Percentiles rank a stretch among this genome's conserved stretches.
Evolutionary conservation across 2,329 filamentous ascomycete species (phyloP).

Genomic region (Botryotinia convoluta): DNA sequence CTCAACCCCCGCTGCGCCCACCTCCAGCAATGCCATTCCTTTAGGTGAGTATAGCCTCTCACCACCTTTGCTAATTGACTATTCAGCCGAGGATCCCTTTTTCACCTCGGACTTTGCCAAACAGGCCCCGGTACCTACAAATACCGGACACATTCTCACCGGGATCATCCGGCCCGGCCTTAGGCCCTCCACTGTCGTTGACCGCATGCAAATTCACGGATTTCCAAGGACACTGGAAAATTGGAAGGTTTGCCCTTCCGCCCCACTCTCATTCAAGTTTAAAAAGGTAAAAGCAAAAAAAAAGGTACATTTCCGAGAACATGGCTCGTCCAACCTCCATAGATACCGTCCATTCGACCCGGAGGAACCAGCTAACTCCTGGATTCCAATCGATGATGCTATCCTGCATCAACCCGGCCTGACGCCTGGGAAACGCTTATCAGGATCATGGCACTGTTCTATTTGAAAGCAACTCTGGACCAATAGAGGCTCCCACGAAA

Average conservation of each 20-base stretch:
- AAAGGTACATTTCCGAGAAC: neutral
- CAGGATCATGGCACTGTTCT: neutral
- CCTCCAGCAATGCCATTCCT: neutral
- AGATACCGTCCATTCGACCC: neutral
- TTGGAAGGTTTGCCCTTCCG: neutral
- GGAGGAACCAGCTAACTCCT: neutral
- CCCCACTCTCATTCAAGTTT: neutral
- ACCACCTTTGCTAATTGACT: neutral
- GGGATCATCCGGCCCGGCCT: neutral
- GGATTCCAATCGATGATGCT: neutral
- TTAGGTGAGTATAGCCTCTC: neutral
- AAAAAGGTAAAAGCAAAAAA: neutral
- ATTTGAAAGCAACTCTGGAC: neutral
- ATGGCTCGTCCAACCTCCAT: neutral
- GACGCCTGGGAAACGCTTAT: fast-evolving
- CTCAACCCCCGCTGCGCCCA: slow-evolving; percentile 2
- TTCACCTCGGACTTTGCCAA: neutral
- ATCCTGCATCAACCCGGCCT: neutral
- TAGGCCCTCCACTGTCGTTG: neutral
- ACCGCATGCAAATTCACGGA: neutral
- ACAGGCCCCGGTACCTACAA: neutral
- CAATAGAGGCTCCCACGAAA: neutral
- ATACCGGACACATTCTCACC: neutral
- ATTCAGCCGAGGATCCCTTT: neutral
- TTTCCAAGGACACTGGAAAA: neutral